Percentiles rank a stretch among this genome's conserved stretches.
phyloP scores from a whole-genome alignment of 75 land plant genomes.

The Cryptomeria japonica region DNA sequence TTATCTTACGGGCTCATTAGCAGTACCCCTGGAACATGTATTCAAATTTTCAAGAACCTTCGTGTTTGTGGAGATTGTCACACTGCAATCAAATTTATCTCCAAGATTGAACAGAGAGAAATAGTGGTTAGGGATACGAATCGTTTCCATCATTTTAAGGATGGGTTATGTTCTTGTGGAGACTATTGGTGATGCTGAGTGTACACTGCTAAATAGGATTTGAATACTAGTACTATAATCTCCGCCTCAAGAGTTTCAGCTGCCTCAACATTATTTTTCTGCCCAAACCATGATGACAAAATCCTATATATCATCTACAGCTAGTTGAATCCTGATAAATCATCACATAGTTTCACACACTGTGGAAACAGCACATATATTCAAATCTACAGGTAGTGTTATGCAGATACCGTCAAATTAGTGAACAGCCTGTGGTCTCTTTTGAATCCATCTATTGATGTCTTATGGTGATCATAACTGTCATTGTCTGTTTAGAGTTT shows the following conservation, averaged over 20 bases:
- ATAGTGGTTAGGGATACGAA: conserved; percentile 26
- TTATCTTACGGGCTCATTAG: conserved; percentile 23
- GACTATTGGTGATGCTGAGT: conserved; percentile 10
- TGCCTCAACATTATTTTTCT: background rate
- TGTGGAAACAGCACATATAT: no score
- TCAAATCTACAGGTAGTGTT: no score
- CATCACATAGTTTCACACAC: no score
- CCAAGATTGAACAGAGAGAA: conserved; percentile 14
- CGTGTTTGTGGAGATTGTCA: conserved; percentile 29
- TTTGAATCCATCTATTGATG: background rate
- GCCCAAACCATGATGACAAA: background rate
- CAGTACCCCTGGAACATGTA: conserved; percentile 26
- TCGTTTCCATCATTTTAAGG: conserved; percentile 26
- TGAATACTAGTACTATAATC: background rate
- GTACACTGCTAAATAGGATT: background rate
- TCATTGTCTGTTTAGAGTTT: background rate
- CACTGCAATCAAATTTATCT: conserved; percentile 21
- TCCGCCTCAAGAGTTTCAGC: background rate
- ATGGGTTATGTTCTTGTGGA: conserved; percentile 34
- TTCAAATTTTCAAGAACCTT: conserved; percentile 21
- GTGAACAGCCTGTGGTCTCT: no score
- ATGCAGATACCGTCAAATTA: background rate
- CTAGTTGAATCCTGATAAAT: no score
- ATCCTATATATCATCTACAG: no score
- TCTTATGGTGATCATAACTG: background rate